phyloP scores from a whole-genome alignment of 1,139 yeast genomes.

The Candida frijolesensis region DNA sequence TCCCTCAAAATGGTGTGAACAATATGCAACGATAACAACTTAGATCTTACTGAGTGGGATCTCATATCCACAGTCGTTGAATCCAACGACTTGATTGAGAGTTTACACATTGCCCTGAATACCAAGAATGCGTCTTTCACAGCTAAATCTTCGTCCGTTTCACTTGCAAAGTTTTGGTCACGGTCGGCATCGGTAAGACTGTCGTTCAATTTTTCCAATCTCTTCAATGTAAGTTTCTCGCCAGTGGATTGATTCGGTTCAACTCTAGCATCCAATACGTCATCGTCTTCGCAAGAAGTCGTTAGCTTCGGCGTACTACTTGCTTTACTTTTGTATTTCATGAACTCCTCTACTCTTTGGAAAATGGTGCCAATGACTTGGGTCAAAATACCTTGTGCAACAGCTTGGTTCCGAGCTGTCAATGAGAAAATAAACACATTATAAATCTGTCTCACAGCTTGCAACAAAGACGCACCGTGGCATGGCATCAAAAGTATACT shows the following conservation, averaged over 20 bases:
- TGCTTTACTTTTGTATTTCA: conserved; percentile 20
- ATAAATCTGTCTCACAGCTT: conserved; percentile 91
- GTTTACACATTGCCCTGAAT: conserved; percentile 91
- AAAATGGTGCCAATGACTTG: conserved; percentile 88
- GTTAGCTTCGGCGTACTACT: conserved; percentile 24
- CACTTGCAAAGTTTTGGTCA: conserved; percentile 49
- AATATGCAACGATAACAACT: conserved; percentile 82
- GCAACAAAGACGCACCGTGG: conserved; percentile 86
- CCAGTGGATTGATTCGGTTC: conserved; percentile 14
- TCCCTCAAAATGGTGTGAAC: conserved; percentile 84
- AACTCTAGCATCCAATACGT: conserved; percentile 14
- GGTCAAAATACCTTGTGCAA: conserved; percentile 93
- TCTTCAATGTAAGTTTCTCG: conserved; percentile 56
- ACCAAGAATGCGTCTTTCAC: conserved; percentile 91
- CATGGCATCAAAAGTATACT: conserved; percentile 83
- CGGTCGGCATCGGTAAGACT: conserved; percentile 52
- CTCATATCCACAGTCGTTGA: conserved; percentile 78
- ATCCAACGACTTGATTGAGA: conserved; percentile 79
- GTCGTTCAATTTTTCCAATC: conserved; percentile 57
- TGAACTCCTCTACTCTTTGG: conserved; percentile 60
- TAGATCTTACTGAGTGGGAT: conserved; percentile 90
- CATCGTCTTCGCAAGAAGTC: conserved; percentile 18
- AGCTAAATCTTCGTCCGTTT: conserved; percentile 60
- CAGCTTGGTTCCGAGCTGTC: conserved; percentile 81
- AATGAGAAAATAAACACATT: conserved; percentile 86